Base-by-base conservation (phyloP, 2,329 filamentous ascomycete species). In the Aspergillus eucalypticola region DNA sequence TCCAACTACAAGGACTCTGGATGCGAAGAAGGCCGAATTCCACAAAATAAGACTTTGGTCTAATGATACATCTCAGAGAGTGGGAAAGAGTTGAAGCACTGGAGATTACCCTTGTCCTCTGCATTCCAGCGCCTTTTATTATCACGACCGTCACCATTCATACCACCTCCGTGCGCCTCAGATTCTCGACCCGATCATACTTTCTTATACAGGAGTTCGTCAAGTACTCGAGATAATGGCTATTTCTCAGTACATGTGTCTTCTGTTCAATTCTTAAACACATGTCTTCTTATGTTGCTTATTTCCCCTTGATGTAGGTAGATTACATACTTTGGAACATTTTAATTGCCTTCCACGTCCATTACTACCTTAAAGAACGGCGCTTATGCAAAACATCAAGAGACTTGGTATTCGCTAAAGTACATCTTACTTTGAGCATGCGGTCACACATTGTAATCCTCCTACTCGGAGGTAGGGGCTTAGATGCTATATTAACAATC, bases 271-370 rank as follows among this genome's bases (percentile, higher is more conserved):
- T 54, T 56, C 49, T 61, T 39, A 50, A 48, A 53, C 48, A 56
- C 58, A 59, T 63, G 64, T 64, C 59, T 63, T 63, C 56, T 60
- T 62, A 60, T 56, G n/a, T 55, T 46, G 61, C 54, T 63, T 63
- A 62, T 61, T 60, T 50, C 25, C 50, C 53, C 32, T 60, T 58
- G 62, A 65, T 64, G 63, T 67, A 66, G 65, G 61, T 67, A 67
- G 61, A 64, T 63, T 53, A 56, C 61, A 60, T 57, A 61, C 46
- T 56, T 58, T 48, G 51, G 53, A 55, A 46, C 53, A 13, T 29
- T 21, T 39, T 55, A 32, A 35, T 46, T 44, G 23, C 10, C 27
- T 32, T n/a, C 15, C 29, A n/a, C n/a, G 10, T 15, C 11, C 27
- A 29, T n/a, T n/a, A 35, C 35, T 42, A 8, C 35, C 5, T n/a